Evolutionary conservation across 1,284 basidiomycete species (phyloP).

Genomic region (Prillingera fragicola): DNA sequence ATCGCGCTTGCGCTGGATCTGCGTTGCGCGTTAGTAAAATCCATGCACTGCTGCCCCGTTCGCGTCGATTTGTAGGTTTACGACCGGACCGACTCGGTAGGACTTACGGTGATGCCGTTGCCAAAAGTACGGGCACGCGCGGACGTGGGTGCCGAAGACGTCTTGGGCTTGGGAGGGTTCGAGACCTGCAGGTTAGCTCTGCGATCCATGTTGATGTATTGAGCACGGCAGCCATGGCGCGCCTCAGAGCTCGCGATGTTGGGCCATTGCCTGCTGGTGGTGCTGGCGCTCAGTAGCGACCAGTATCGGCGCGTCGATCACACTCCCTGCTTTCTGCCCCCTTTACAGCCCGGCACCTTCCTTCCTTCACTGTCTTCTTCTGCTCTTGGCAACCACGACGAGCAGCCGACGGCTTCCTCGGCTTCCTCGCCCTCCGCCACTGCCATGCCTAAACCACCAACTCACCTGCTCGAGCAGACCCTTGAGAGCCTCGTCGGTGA

Average conservation of each 20-base stretch:
- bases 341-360: not conserved
- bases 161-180: slow-evolving; percentile 29
- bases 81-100: too few relatives aligned
- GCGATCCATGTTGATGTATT: not conserved
- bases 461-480: slow-evolving; percentile 83
- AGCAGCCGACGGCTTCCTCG: not conserved
- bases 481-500: slow-evolving; percentile 85
- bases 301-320: not conserved
- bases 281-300: not conserved
- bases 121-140: slow-evolving; percentile 41
- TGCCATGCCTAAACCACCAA: not conserved
- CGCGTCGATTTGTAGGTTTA: too few relatives aligned
- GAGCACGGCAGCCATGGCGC: not conserved
- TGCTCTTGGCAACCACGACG: not conserved
- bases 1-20: slow-evolving; percentile 48
- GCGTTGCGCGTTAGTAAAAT: not conserved
- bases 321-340: not conserved
- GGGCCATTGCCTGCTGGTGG: too few relatives aligned
- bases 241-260: not conserved
- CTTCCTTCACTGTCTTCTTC: not conserved
- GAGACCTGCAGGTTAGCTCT: slow-evolving; percentile 41
- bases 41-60: not conserved
- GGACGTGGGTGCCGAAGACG: slow-evolving; percentile 22
- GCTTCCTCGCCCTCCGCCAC: too few relatives aligned
- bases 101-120: slow-evolving; percentile 44